These are phyloP conservation scores for Pisolithus tinctorius DNA, from an alignment of 768 basidiomycete species.

Conservation along the genomic window DNA sequence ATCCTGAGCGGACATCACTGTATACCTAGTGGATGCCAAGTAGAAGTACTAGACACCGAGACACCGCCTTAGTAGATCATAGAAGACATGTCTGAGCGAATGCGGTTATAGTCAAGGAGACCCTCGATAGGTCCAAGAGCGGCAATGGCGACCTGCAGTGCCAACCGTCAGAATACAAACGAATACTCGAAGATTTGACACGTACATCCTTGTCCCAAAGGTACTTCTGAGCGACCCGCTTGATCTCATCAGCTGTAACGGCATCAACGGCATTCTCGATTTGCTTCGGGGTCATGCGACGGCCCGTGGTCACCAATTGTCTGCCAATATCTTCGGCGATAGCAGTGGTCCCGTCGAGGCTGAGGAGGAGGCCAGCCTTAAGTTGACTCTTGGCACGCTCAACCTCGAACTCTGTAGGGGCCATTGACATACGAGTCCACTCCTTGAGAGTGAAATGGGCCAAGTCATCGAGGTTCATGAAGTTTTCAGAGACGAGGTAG, in stretches of 20 bases:
- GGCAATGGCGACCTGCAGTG: slow-evolving; percentile 67
- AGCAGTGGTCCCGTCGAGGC: slow-evolving; percentile 93
- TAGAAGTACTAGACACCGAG: background rate
- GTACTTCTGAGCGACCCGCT: slow-evolving; percentile 92
- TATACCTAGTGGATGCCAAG: background rate
- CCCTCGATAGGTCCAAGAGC: slow-evolving; percentile 90
- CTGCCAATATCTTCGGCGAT: slow-evolving; percentile 98
- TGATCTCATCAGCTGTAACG: slow-evolving; percentile 83
- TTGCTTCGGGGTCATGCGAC: slow-evolving; percentile 84
- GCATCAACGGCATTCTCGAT: slow-evolving; percentile 91
- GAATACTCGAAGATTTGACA: slow-evolving; percentile 22
- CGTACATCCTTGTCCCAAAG: slow-evolving; percentile 91
- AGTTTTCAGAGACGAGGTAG: slow-evolving; percentile 93
- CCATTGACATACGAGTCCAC: slow-evolving; percentile 92
- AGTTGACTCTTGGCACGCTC: slow-evolving; percentile 98
- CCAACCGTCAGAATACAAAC: background rate
- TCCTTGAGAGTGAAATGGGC: slow-evolving; percentile 91
- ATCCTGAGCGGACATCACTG: too few species aligned
- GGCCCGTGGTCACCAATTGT: slow-evolving; percentile 92
- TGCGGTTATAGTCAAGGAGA: slow-evolving; percentile 90
- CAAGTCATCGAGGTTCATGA: slow-evolving; percentile 89
- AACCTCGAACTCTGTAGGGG: slow-evolving; percentile 79
- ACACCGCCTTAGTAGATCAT: slow-evolving; percentile 51
- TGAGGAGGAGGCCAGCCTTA: slow-evolving; percentile 87
- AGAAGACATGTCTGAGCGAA: slow-evolving; percentile 77